Conservation (phyloP, 306 rosid genomes). For the Pyrus bretschneideri region DNA sequence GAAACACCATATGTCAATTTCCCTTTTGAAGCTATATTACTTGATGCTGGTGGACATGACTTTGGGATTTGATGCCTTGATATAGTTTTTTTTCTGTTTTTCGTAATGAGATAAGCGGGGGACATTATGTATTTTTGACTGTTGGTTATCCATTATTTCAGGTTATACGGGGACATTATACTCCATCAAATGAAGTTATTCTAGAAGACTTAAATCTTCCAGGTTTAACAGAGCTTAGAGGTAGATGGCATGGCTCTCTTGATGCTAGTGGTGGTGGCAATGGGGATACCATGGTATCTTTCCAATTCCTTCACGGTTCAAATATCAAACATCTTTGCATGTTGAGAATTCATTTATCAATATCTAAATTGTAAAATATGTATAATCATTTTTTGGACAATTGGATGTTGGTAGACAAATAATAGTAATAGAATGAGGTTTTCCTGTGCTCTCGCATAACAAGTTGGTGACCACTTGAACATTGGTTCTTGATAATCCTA, state of each 20-base stretch:
- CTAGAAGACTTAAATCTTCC: slow-evolving; percentile 76
- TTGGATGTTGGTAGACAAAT: slow-evolving; percentile 1
- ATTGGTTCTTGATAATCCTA: background rate
- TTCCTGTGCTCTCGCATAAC: background rate
- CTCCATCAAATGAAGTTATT: slow-evolving; percentile 47
- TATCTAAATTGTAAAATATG: background rate
- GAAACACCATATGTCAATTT: slow-evolving; percentile 9
- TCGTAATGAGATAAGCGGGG: background rate
- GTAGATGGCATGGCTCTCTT: slow-evolving; percentile 87
- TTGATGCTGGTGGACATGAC: slow-evolving; percentile 16
- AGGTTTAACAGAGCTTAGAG: slow-evolving; percentile 77
- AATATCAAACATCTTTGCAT: background rate
- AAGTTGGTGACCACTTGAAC: background rate
- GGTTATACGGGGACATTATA: slow-evolving; percentile 53
- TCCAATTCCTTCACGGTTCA: slow-evolving; percentile 13
- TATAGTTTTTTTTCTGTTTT: background rate
- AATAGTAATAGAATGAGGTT: background rate
- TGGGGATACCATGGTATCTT: slow-evolving; percentile 84
- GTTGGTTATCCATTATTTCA: slow-evolving; percentile 27
- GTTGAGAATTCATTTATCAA: background rate
- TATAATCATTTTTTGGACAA: background rate
- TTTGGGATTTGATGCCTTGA: background rate
- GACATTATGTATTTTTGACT: background rate
- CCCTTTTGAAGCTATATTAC: slow-evolving; percentile 4
- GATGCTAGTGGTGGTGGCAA: slow-evolving; percentile 96